Evolutionary conservation across 116 monocot genomes (phyloP).

Genomic region (Posidonia oceanica): DNA sequence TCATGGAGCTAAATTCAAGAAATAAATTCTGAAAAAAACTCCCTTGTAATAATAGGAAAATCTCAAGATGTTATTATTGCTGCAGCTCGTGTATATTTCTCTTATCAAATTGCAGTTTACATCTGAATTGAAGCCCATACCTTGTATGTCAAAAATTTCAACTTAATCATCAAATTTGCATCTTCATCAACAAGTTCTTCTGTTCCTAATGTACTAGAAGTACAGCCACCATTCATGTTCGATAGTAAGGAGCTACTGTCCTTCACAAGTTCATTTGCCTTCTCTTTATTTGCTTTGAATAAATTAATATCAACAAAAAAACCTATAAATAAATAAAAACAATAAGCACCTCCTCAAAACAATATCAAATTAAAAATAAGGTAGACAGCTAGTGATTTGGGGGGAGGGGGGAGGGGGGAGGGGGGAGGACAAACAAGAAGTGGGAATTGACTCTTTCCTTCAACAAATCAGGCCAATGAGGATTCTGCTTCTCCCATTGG

Average conservation of each 20-base stretch:
- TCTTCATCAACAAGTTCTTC: constrained; percentile 93
- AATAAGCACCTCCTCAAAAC: not conserved
- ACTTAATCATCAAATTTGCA: constrained; percentile 96
- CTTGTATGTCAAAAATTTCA: constrained; percentile 99
- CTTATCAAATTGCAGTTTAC: too few species aligned
- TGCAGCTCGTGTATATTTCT: too few species aligned
- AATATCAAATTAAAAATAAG: not conserved
- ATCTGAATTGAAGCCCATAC: constrained; percentile 14
- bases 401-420: too few species aligned
- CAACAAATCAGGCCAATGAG: too few species aligned
- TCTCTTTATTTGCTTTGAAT: constrained; percentile 75
- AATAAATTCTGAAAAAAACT: too few species aligned
- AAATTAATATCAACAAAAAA: constrained; percentile 93
- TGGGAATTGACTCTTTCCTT: too few species aligned
- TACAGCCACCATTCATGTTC: constrained; percentile 25
- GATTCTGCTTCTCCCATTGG: too few species aligned
- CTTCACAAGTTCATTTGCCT: constrained; percentile 38
- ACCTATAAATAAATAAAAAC: constrained; percentile 26
- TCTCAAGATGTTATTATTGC: too few species aligned
- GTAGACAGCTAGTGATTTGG: too few species aligned
- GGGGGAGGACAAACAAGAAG: too few species aligned
- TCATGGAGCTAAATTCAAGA: too few species aligned
- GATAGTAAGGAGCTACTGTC: constrained; percentile 38
- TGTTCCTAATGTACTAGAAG: constrained; percentile 19
- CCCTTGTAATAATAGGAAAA: too few species aligned